Percentiles rank a stretch among this genome's conserved stretches.
These are phyloP conservation scores for Scopulariopsis brevicaulis DNA, from an alignment of 2,329 filamentous ascomycete genomes.

Conservation along the genomic window DNA sequence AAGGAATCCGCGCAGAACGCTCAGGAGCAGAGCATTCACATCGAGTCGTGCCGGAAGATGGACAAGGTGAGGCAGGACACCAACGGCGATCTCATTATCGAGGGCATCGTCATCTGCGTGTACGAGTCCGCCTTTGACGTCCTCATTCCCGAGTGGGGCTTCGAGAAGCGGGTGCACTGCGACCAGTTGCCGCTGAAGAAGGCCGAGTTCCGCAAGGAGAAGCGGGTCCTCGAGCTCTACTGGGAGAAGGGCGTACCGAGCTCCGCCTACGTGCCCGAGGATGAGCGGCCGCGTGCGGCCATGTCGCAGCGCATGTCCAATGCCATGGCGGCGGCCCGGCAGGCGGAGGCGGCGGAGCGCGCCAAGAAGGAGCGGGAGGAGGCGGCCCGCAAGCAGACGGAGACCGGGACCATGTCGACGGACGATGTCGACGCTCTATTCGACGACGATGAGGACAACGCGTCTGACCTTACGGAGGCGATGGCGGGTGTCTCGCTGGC, in stretches of 20 bases:
- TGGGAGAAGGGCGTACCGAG: constrained; percentile 99
- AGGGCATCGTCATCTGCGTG: constrained; percentile 92
- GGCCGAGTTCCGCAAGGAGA: constrained; percentile 97
- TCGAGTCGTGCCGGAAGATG: constrained; percentile 93
- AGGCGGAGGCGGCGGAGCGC: constrained; percentile 73
- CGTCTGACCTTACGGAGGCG: constrained; percentile 78
- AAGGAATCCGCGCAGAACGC: constrained; percentile 96
- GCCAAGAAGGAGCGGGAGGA: constrained; percentile 82
- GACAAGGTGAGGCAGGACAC: constrained; percentile 79
- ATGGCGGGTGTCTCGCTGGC: constrained; percentile 83
- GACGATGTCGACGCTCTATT: constrained; percentile 94
- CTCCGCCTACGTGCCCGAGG: constrained; percentile 90
- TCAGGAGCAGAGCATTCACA: constrained; percentile 97
- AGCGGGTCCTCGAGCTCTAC: constrained; percentile 88
- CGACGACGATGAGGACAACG: constrained; percentile 82
- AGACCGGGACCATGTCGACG: constrained; percentile 86
- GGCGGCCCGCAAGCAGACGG: constrained; percentile 82
- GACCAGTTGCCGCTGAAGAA: constrained; percentile 97
- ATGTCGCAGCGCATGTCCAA: constrained; percentile 63
- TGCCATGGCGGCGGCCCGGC: constrained; percentile 63
- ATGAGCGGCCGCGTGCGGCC: constrained; percentile 82
- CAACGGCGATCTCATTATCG: constrained; percentile 85
- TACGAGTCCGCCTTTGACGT: constrained; percentile 99
- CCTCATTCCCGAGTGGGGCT: constrained; percentile 94
- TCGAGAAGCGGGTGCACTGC: constrained; percentile 98